Evolutionary conservation across 805 yeast genomes (phyloP), one percentile per base, ranked within the genome.

Genomic region (Starmerella stigmatis): DNA sequence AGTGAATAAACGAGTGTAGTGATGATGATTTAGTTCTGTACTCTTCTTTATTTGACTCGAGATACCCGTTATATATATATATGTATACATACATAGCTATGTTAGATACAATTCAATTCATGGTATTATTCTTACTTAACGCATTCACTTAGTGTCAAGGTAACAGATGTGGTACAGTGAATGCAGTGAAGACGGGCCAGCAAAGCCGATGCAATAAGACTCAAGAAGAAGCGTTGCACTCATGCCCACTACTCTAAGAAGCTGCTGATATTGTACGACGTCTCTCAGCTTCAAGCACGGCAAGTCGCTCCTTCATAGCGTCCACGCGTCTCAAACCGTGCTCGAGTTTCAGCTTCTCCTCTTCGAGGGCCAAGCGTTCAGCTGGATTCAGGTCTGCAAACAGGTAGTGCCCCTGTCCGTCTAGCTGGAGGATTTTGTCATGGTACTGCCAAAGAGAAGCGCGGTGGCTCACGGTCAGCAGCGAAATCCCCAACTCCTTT

Each of bases 371-470:
- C 49, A 88, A 71, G 55, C 96, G 73, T 61, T 75, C 71, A 25
- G 72, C 72, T 5, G 95, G 88, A 62, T 86, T 78, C 44, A 88
- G 74, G 51, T 72, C 71, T 5, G 70, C 69, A 59, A 76, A 76
- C 16, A 71, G 60, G 57, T 79, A 83, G 7, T 77, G 76, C 2
- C 89, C 89, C 57, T 76, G 74, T n/a, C 94, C 94, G 58, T 81
- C 88, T 59, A 88, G 85, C 61, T 86, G 86, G 52, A 88, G 69
- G 46, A 88, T 74, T 55, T 76, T 74, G 50, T 80, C 75, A 63
- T 88, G 97, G 68, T 85, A 88, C 61, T 83, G 83, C 96, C 96
- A 88, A 51, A 88, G 67, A 5, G 94, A 84, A 3, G 94, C 81
- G 52, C 96, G 71, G 63, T 88, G 97, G 40, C 95, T 92, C 9